These are phyloP conservation scores for Candida vartiovaarae DNA, from an alignment of 805 yeast genomes.

Conservation along the genomic window DNA sequence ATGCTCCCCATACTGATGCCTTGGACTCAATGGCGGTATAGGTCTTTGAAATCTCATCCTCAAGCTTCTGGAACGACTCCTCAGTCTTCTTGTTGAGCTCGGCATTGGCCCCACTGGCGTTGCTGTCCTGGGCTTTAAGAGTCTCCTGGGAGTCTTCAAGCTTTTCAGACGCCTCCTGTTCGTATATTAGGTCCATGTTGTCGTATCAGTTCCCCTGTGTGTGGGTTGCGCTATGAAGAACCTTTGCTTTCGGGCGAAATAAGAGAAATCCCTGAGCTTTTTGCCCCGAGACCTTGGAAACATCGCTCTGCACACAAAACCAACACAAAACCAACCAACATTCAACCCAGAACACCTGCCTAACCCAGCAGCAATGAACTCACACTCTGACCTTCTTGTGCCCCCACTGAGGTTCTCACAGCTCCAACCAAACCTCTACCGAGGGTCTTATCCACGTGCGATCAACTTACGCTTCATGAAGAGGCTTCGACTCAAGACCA, in stretches of 20 bases:
- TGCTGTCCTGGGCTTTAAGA: constrained; percentile 8
- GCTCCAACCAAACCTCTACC: constrained; percentile 59
- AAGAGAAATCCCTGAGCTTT: no score
- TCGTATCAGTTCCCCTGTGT: neutral
- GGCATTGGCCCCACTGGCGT: constrained; percentile 12
- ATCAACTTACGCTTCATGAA: constrained; percentile 62
- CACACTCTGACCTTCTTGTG: constrained; percentile 27
- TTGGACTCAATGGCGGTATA: constrained; percentile 38
- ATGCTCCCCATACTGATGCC: constrained; percentile 29
- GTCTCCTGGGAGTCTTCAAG: constrained; percentile 18
- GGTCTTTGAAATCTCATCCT: constrained; percentile 44
- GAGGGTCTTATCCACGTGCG: constrained; percentile 86
- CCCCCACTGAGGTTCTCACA: constrained; percentile 78
- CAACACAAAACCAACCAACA: no score
- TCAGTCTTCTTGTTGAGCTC: constrained; percentile 42
- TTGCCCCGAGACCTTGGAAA: no score
- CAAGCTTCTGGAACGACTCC: constrained; percentile 42
- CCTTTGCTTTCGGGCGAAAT: no score
- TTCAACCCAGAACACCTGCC: no score
- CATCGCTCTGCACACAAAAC: no score
- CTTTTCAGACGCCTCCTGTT: constrained; percentile 8
- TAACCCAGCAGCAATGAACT: no score
- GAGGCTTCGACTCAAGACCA: constrained; percentile 59
- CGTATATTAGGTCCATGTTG: constrained; percentile 22
- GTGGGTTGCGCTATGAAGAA: neutral